Base-by-base conservation (phyloP, 1,139 yeast genomes). In the Blastobotrys illinoisensis region DNA sequence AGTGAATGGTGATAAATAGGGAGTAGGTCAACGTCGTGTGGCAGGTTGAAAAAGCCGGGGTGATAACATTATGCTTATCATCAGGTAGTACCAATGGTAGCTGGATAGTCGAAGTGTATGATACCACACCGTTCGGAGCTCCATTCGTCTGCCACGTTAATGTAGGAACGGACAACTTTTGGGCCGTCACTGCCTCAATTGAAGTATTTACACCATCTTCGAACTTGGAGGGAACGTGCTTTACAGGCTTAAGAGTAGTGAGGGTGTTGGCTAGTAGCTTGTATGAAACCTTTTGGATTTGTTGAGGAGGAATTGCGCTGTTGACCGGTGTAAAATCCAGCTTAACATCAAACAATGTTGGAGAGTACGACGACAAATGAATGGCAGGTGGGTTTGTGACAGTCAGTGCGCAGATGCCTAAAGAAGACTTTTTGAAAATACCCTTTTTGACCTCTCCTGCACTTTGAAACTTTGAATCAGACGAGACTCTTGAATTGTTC, bases 41-140 rank as follows among this genome's bases (percentile, higher is more conserved):
- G 32, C 54, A 52, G 3, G 54, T 52, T 7, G 54, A 46, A 19
- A 52, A 52, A 24, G 21, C 47, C 1, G 51, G 46, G 11, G 48
- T 45, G 23, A 52, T 32, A 3, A n/a, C 40, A 13, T 16, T 14
- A 3, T 32, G 18, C 24, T 43, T 50, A 5, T 18, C 13, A 3
- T 23, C 26, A 5, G 54, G 54, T 9, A 52, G 36, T 1, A 45
- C 52, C 40, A 52, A 16, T 11, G 54, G 47, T 1, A 52, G 44
- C 24, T 21, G 49, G 7, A 52, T 9, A 6, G 13, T 24, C 13
- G 54, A 43, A 2, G 44, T 14, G 24, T 20, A 44, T 7, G 46
- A 20, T 20, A 16, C 16, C n/a, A 11, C 21, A 4, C n/a, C n/a
- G 9, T 20, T 43, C 4, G 48, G 13, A 1, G 20, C 9, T 1